Conservation (phyloP, 1,139 yeast species). For the Geotrichum macrosporum region DNA sequence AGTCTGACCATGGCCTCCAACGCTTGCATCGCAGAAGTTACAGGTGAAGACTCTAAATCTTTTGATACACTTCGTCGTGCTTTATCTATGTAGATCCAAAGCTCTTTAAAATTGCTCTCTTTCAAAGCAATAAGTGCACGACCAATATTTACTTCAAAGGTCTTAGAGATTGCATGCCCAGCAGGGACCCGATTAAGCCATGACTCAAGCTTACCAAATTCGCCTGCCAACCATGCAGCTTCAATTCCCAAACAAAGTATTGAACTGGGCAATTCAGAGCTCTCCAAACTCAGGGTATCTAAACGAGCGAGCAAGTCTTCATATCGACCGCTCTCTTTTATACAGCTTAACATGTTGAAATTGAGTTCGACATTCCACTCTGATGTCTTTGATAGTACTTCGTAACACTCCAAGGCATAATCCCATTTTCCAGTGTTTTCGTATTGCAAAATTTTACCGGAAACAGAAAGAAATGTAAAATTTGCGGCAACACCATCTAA, state of each 20-base stretch:
- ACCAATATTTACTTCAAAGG: conserved; percentile 65
- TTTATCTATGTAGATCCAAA: conserved; percentile 44
- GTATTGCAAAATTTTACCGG: conserved; percentile 70
- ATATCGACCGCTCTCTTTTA: conserved; percentile 56
- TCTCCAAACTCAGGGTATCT: conserved; percentile 19
- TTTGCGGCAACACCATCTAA: conserved; percentile 78
- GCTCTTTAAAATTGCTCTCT: conserved; percentile 35
- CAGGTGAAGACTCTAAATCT: conserved; percentile 55
- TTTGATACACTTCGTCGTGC: conserved; percentile 58
- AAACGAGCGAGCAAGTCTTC: conserved; percentile 43
- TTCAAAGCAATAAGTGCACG: conserved; percentile 50
- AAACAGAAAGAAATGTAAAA: conserved; percentile 64
- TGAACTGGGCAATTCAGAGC: conserved; percentile 23
- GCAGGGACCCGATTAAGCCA: conserved; percentile 53
- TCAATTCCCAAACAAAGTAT: conserved; percentile 60
- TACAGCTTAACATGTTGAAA: conserved; percentile 47
- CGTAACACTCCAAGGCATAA: conserved; percentile 81
- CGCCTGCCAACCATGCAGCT: conserved; percentile 67
- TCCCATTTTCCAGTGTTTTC: conserved; percentile 87
- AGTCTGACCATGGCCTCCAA: conserved; percentile 55
- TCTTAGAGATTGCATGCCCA: conserved; percentile 31
- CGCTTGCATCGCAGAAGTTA: conserved; percentile 60
- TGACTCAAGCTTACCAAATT: conserved; percentile 46
- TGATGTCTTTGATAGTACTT: conserved; percentile 51
- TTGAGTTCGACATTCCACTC: conserved; percentile 38